Evolutionary conservation across 2,329 filamentous ascomycete species (phyloP).

Genomic region (Ophiostoma novo-ulmi): DNA sequence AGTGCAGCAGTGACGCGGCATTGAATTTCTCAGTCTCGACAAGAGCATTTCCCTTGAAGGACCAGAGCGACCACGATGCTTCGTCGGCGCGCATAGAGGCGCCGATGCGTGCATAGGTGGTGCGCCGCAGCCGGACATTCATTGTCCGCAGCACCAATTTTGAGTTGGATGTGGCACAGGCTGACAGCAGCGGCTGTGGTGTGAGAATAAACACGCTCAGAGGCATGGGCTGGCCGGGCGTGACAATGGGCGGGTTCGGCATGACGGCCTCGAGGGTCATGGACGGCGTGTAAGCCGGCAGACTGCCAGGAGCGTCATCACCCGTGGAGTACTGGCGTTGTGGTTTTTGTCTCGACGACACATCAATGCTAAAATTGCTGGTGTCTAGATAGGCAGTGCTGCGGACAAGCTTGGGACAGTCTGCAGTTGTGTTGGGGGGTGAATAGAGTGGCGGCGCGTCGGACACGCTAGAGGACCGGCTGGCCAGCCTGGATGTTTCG

Average conservation of each 20-base stretch:
- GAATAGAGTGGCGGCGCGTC: neutral
- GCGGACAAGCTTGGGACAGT: neutral
- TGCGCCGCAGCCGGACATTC: neutral
- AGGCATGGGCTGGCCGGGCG: constrained; percentile 8
- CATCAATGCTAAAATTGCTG: neutral
- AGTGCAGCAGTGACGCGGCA: neutral
- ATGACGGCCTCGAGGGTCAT: constrained; percentile 14
- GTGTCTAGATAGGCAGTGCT: constrained; percentile 13
- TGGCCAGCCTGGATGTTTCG: neutral
- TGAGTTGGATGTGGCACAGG: neutral
- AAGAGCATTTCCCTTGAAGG: neutral
- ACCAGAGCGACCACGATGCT: constrained; percentile 12
- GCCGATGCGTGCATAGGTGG: neutral
- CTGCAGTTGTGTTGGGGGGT: neutral
- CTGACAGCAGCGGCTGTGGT: neutral
- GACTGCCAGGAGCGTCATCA: neutral
- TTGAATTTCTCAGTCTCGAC: neutral
- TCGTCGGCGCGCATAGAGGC: constrained; percentile 10
- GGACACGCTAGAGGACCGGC: neutral
- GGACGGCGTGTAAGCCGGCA: constrained; percentile 18
- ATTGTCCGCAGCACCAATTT: neutral
- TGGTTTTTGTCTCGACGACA: neutral
- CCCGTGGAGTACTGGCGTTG: neutral
- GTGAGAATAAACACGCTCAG: neutral
- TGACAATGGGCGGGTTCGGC: neutral